Evolutionary conservation across 441 rosid species (phyloP).

Genomic region (Manihot esculenta): DNA sequence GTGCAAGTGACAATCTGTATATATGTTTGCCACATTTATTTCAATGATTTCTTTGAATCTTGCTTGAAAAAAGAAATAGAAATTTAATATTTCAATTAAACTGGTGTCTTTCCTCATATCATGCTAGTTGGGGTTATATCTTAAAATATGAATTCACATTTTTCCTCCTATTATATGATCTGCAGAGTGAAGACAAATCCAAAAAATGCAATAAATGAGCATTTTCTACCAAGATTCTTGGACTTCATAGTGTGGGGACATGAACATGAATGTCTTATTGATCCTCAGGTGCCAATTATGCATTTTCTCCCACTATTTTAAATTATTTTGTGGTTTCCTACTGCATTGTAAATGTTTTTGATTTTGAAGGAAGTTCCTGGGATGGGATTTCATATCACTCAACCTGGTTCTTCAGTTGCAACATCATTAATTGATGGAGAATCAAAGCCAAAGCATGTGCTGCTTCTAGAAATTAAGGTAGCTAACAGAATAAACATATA

Average conservation of each 20-base stretch:
- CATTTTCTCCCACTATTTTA: slow-evolving; percentile 10
- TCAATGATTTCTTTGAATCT: neutral
- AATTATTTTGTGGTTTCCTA: slow-evolving; percentile 1
- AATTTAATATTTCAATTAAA: slow-evolving; percentile 3
- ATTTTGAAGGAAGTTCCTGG: slow-evolving; percentile 91
- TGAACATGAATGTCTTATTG: slow-evolving; percentile 94
- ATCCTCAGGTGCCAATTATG: slow-evolving; percentile 73
- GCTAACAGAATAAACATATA: slow-evolving; percentile 18
- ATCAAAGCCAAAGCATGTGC: slow-evolving; percentile 96
- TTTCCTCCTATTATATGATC: slow-evolving; percentile 21
- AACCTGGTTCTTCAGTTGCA: slow-evolving; percentile 97
- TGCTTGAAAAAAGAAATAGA: neutral
- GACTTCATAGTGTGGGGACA: slow-evolving; percentile 99
- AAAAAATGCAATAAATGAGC: slow-evolving; percentile 97
- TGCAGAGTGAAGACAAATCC: slow-evolving; percentile 95
- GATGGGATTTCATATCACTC: slow-evolving; percentile 98
- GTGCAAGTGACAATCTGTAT: neutral
- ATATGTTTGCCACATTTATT: slow-evolving; percentile 2
- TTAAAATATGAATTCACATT: slow-evolving; percentile 5
- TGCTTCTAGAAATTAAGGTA: slow-evolving; percentile 97
- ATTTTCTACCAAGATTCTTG: slow-evolving; percentile 89
- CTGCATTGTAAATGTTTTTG: slow-evolving; percentile 36
- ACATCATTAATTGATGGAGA: slow-evolving; percentile 98
- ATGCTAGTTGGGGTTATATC: slow-evolving; percentile 9
- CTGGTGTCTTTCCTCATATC: slow-evolving; percentile 9